These are phyloP conservation scores for Marsdenia floribunda DNA, from an alignment of 257 asterid species.

Conservation along the genomic window DNA sequence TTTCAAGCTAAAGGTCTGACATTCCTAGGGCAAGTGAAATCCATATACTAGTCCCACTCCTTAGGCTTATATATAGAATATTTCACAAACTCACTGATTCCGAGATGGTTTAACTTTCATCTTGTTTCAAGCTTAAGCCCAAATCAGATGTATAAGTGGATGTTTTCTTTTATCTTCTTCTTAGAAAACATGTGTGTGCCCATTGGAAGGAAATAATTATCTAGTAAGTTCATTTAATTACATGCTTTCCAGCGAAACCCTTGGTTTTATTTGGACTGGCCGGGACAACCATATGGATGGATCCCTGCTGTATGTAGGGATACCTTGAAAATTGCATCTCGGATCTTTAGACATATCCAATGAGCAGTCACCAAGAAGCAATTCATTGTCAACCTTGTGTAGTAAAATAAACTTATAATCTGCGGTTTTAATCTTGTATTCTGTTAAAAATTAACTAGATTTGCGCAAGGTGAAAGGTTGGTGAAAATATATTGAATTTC, in stretches of 20 bases:
- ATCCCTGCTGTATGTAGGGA: neutral
- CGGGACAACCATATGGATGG: neutral
- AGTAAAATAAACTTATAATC: no score
- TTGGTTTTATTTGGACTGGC: neutral
- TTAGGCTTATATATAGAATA: neutral
- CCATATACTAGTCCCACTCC: no score
- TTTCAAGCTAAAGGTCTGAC: no score
- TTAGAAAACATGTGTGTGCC: neutral
- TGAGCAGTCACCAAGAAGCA: neutral
- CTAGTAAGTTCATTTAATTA: neutral
- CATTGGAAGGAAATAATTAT: neutral
- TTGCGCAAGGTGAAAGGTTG: neutral
- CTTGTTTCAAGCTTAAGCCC: neutral
- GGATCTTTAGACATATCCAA: no score
- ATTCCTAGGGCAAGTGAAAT: no score
- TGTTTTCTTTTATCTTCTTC: neutral
- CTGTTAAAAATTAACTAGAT: neutral
- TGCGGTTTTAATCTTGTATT: neutral
- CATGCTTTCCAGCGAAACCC: neutral
- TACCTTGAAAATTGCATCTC: no score
- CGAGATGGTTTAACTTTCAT: neutral
- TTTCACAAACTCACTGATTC: neutral
- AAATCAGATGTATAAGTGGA: neutral
- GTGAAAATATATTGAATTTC: no score
- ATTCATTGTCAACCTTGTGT: neutral